Evolutionary conservation across 2,329 filamentous ascomycete genomes (phyloP).

Genomic region (Teratosphaeria pseudoeucalypti): DNA sequence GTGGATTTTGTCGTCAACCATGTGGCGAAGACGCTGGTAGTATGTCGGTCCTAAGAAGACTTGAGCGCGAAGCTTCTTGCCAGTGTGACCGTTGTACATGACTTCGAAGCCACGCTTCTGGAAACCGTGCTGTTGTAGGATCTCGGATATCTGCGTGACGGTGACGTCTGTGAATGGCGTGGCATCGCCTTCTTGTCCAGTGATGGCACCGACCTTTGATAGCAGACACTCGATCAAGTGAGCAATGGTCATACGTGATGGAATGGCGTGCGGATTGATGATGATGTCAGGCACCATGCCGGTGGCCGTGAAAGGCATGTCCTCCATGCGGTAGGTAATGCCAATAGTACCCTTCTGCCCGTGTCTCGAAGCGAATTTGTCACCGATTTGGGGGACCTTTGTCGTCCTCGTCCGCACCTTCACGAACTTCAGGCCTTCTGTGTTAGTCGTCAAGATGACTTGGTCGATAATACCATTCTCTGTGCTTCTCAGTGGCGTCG

Average conservation of each 20-base stretch:
- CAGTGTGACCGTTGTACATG: constrained; percentile 98
- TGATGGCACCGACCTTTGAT: constrained; percentile 87
- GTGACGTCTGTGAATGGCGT: constrained; percentile 98
- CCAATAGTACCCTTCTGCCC: constrained; percentile 98
- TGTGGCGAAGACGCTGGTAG: constrained; percentile 95
- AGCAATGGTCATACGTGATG: constrained; percentile 99
- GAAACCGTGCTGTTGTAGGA: constrained; percentile 82
- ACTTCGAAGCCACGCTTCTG: constrained; percentile 96
- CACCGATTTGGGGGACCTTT: constrained; percentile 95
- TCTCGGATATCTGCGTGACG: constrained; percentile 79
- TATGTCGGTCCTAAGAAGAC: constrained; percentile 97
- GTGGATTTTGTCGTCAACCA: constrained; percentile 99
- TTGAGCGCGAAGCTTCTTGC: constrained; percentile 83
- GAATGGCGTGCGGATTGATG: constrained; percentile 99
- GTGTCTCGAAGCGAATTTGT: constrained; percentile 98
- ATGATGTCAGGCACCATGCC: constrained; percentile 91
- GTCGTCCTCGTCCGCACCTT: constrained; percentile 96
- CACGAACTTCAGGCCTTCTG: constrained; percentile 87
- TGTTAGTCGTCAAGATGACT: constrained; percentile 87
- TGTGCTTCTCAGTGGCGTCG: constrained; percentile 85
- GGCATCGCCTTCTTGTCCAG: constrained; percentile 91
- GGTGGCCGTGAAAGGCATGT: constrained; percentile 94
- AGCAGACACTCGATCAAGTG: constrained; percentile 99
- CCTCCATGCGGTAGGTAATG: constrained; percentile 94
- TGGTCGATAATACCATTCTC: constrained; percentile 95